phyloP scores from a whole-genome alignment of 495 filamentous ascomycete genomes.

The Annulohypoxylon maeteangense region DNA sequence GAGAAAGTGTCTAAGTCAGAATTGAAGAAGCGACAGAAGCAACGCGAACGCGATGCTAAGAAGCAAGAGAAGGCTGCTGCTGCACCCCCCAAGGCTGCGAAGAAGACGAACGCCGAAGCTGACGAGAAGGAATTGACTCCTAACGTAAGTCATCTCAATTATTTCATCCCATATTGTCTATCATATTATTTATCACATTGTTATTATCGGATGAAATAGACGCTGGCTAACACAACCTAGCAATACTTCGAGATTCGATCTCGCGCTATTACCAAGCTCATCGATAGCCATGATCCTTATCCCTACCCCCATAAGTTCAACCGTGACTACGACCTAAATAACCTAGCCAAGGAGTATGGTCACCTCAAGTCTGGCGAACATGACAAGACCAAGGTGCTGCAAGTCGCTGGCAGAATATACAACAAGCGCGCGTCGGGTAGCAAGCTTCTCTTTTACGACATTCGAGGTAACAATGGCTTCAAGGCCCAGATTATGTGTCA shows the following conservation, averaged over 20 bases:
- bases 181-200: not conserved
- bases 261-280: conserved; percentile 84
- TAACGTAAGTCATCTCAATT: conserved; percentile 60
- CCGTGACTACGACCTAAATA: conserved; percentile 77
- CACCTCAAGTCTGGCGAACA: conserved; percentile 87
- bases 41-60: conserved; percentile 82
- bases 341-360: conserved; percentile 79
- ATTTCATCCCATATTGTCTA: not conserved
- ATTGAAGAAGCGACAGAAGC: conserved; percentile 95
- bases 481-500: conserved; percentile 94
- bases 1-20: conserved; percentile 88
- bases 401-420: conserved; percentile 86
- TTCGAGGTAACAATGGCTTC: conserved; percentile 71
- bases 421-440: conserved; percentile 82
- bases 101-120: conserved; percentile 77
- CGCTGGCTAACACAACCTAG: conserved; percentile 53
- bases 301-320: conserved; percentile 99
- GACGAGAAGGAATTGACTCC: conserved; percentile 85
- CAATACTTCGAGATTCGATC: conserved; percentile 99
- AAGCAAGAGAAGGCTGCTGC: conserved; percentile 87
- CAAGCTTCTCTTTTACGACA: conserved; percentile 94
- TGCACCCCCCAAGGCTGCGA: conserved; percentile 72
- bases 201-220: not conserved
- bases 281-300: conserved; percentile 80
- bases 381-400: conserved; percentile 74